These are phyloP conservation scores for Primulina huaijiensis DNA, from an alignment of 257 asterid species.

Conservation along the genomic window DNA sequence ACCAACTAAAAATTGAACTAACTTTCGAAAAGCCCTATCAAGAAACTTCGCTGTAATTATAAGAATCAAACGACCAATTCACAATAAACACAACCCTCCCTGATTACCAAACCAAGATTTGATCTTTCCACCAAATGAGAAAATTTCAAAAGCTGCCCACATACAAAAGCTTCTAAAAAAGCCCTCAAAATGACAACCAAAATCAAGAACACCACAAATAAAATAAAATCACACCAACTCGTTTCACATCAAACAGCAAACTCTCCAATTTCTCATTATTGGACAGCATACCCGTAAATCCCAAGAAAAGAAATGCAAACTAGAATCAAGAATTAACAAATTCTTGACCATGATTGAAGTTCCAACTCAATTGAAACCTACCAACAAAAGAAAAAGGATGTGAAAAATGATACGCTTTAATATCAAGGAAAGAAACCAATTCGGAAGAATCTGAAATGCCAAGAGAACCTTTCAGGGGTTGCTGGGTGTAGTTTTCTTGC, in stretches of 20 bases:
- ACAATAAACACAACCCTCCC: conserved; percentile 14
- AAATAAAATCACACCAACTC: conserved; percentile 19
- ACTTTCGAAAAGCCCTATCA: neutral
- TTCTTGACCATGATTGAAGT: conserved; percentile 26
- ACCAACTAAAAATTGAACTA: conserved; percentile 16
- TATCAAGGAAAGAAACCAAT: conserved; percentile 29
- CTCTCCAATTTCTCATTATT: conserved; percentile 17
- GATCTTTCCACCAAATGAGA: conserved; percentile 2
- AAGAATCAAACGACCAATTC: conserved; percentile 14
- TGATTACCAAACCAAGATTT: conserved; percentile 17
- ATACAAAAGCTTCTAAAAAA: conserved; percentile 12
- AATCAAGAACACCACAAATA: conserved; percentile 17
- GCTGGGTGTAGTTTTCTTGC: conserved; percentile 46
- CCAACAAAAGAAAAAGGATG: neutral
- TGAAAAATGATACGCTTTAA: conserved; percentile 28
- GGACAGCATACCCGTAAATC: conserved; percentile 30
- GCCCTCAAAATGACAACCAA: conserved; percentile 29
- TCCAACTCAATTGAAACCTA: conserved; percentile 16
- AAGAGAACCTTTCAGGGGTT: conserved; percentile 33
- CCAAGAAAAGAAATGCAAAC: conserved; percentile 28
- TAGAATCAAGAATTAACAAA: conserved; percentile 35
- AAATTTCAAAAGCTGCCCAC: conserved; percentile 16
- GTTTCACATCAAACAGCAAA: conserved; percentile 29
- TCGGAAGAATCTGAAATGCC: conserved; percentile 22
- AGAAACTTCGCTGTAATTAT: neutral